Conservation (phyloP, 495 filamentous ascomycete species). For the Trichoderma erinaceum region DNA sequence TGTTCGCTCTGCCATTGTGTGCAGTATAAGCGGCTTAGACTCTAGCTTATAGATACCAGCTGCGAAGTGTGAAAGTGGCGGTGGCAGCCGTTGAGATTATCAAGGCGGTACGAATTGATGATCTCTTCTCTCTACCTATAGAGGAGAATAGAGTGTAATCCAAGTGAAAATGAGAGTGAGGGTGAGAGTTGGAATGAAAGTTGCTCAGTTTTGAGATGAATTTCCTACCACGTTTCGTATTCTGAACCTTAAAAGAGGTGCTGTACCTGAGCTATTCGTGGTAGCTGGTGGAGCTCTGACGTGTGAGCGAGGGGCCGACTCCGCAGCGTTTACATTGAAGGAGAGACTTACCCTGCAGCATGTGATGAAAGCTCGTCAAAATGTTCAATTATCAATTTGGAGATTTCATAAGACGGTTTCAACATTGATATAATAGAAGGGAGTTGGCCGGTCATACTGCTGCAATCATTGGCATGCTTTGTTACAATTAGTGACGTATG, state of each 20-base stretch:
- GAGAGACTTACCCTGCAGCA: neutral
- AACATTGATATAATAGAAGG: no score
- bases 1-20: conserved; percentile 35
- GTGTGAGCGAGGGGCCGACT: conserved; percentile 4
- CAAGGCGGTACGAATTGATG: neutral
- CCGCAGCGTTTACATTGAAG: neutral
- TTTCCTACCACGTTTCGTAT: neutral
- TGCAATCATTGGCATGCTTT: no score
- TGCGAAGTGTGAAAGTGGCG: neutral
- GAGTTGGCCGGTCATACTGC: no score
- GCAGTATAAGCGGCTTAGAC: neutral
- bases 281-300: conserved; percentile 9
- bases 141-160: neutral
- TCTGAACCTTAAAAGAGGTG: neutral
- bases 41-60: neutral
- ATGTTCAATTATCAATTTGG: no score
- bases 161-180: neutral
- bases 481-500: no score
- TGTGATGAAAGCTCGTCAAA: neutral
- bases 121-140: neutral
- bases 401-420: no score
- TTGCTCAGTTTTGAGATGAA: neutral
- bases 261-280: neutral
- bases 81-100: neutral
- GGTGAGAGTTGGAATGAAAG: no score